Conservation (phyloP, 2,329 filamentous ascomycete genomes). For the Ophiostoma ulmi region DNA sequence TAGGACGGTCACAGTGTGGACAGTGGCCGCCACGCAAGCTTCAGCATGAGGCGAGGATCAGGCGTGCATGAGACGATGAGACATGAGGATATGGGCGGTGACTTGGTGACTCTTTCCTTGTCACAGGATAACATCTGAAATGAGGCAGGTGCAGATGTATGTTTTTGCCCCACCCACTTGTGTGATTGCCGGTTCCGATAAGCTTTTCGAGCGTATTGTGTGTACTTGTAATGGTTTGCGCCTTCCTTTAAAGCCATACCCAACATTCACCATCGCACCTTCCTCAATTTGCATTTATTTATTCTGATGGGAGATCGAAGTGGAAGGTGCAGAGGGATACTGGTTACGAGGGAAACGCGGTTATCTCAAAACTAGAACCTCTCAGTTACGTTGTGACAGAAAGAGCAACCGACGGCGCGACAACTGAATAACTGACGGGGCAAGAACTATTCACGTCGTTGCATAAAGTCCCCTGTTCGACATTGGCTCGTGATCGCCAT, state of each 20-base stretch:
- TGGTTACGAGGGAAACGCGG: not conserved
- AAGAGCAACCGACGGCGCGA: not conserved
- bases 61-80: not conserved
- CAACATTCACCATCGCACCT: not conserved
- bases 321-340: not conserved
- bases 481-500: conserved; percentile 7
- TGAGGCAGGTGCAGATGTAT: conserved; percentile 18
- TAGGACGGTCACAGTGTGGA: not conserved
- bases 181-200: conserved; percentile 12
- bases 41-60: not conserved
- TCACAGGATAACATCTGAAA: conserved; percentile 8
- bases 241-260: not conserved
- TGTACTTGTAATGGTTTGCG: not conserved
- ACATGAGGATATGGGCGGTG: not conserved
- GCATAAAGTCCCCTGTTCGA: not conserved
- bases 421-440: not conserved
- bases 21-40: not conserved
- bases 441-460: not conserved
- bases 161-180: conserved; percentile 14
- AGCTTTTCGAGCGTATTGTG: not conserved
- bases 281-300: not conserved
- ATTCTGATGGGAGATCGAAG: not conserved
- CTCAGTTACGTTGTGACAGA: not conserved
- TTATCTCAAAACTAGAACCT: not conserved
- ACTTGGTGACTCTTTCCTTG: not conserved